phyloP scores from a whole-genome alignment of 352 stramenopile genomes.

The Globisporangium acanthophoron region DNA sequence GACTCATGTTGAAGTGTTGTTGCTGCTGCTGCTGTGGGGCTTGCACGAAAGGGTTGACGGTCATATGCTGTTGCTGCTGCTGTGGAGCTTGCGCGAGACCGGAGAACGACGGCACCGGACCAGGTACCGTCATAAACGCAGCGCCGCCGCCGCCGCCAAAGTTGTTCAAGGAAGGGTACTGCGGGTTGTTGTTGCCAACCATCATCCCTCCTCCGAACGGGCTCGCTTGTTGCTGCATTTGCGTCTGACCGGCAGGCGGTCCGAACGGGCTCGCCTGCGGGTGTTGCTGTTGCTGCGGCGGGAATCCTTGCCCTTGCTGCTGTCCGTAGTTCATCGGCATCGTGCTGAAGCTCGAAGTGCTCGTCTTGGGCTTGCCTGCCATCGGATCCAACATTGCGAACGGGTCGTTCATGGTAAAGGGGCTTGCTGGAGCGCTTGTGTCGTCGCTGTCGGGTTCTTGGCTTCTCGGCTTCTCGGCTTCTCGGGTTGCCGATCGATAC shows the following conservation, averaged over 20 bases:
- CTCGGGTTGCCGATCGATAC: too few species aligned
- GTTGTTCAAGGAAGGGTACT: slow-evolving; percentile 20
- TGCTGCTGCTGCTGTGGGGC: slow-evolving; percentile 25
- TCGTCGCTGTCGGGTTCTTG: not conserved
- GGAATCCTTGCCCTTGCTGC: slow-evolving; percentile 16
- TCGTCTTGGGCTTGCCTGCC: slow-evolving; percentile 22
- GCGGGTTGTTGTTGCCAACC: slow-evolving; percentile 21
- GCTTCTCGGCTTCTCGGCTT: too few species aligned
- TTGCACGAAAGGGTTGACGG: slow-evolving; percentile 15
- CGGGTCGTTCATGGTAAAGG: slow-evolving; percentile 52
- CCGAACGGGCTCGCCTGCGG: slow-evolving; percentile 32
- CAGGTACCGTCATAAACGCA: slow-evolving; percentile 64
- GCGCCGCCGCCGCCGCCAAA: slow-evolving; percentile 16
- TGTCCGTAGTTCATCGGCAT: slow-evolving; percentile 18
- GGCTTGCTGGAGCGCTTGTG: not conserved
- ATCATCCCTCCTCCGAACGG: slow-evolving; percentile 13
- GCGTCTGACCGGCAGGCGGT: not conserved
- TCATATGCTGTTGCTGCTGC: slow-evolving; percentile 21
- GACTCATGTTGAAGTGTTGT: slow-evolving; percentile 29
- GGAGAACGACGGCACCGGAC: slow-evolving; percentile 27
- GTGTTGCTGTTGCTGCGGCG: slow-evolving; percentile 12
- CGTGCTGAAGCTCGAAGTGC: slow-evolving; percentile 16
- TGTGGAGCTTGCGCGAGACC: slow-evolving; percentile 23
- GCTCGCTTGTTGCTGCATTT: slow-evolving; percentile 15
- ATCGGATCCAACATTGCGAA: slow-evolving; percentile 57